Evolutionary conservation across 805 yeast genomes (phyloP).

Genomic region (Starmerella floris): DNA sequence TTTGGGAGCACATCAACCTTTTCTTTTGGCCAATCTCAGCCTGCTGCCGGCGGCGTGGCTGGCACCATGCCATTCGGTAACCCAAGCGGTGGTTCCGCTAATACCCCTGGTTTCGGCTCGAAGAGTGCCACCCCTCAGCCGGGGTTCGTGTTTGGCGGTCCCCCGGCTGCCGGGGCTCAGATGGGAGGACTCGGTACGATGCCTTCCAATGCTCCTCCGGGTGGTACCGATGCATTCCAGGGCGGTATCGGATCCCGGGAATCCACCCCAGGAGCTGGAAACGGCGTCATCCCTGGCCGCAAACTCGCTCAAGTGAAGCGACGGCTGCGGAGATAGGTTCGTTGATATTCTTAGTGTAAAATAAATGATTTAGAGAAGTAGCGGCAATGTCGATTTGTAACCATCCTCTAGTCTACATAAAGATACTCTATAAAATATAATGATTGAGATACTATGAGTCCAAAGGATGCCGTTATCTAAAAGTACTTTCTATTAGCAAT

Average conservation of each 20-base stretch:
- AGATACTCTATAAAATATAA: too few species aligned
- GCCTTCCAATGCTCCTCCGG: too few species aligned
- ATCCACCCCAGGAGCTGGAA: conserved; percentile 12
- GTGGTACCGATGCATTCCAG: too few species aligned
- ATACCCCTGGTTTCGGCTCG: neutral
- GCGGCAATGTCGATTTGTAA: too few species aligned
- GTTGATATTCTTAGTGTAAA: neutral
- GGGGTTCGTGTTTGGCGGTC: neutral
- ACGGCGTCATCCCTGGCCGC: conserved; percentile 3
- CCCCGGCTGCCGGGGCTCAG: neutral
- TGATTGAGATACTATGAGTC: too few species aligned
- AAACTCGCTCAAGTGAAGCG: conserved; percentile 15
- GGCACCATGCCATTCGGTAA: neutral
- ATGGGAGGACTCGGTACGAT: neutral
- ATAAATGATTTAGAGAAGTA: too few species aligned
- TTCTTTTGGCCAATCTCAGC: neutral
- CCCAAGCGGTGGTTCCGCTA: neutral
- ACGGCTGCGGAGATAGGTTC: conserved; percentile 6
- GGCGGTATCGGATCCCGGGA: conserved; percentile 10
- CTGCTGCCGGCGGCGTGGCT: neutral
- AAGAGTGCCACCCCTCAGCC: neutral
- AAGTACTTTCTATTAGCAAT: too few species aligned
- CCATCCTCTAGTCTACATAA: too few species aligned
- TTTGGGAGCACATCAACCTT: neutral
- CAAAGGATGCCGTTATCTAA: too few species aligned